Percentiles rank a stretch among this genome's conserved stretches.
These are phyloP conservation scores for Nitzschia inconspicua DNA, from an alignment of 108 stramenopile genomes.

Conservation along the genomic window DNA sequence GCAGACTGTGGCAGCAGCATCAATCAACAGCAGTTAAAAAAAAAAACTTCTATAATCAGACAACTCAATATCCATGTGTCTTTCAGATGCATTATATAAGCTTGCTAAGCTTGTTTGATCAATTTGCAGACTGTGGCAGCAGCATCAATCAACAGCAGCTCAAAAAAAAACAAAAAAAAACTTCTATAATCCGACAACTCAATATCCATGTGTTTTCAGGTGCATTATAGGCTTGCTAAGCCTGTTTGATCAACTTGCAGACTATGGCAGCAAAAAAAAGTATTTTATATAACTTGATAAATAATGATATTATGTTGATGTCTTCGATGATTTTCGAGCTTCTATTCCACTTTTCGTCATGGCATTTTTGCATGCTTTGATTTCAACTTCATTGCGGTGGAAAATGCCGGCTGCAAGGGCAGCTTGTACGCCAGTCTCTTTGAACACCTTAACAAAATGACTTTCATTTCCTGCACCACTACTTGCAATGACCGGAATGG, in stretches of 20 bases:
- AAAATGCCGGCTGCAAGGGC: constrained; percentile 99
- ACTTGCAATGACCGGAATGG: constrained; percentile 97
- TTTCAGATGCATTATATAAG: constrained; percentile 58
- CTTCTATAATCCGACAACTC: no score
- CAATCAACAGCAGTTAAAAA: no score
- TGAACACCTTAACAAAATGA: constrained; percentile 93
- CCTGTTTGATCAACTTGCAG: no score
- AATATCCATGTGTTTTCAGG: no score
- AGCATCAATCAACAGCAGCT: constrained; percentile 37
- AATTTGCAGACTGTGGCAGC: constrained; percentile 46
- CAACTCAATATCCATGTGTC: no score
- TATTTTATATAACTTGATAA: background rate
- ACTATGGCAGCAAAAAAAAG: no score
- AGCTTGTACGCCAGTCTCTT: constrained; percentile 84
- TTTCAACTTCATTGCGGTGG: constrained; percentile 94
- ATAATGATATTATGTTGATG: no score
- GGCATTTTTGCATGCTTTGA: constrained; percentile 82
- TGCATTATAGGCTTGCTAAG: no score
- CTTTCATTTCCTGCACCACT: constrained; percentile 92
- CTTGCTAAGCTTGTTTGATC: constrained; percentile 61
- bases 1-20: no score
- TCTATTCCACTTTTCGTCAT: constrained; percentile 75
- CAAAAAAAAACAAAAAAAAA: constrained; percentile 39
- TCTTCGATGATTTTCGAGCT: no score
- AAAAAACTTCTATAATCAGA: no score